Percentiles rank a stretch among this genome's conserved stretches.
phyloP scores from a whole-genome alignment of 495 filamentous ascomycete genomes.

The Alectoria sarmentosa region DNA sequence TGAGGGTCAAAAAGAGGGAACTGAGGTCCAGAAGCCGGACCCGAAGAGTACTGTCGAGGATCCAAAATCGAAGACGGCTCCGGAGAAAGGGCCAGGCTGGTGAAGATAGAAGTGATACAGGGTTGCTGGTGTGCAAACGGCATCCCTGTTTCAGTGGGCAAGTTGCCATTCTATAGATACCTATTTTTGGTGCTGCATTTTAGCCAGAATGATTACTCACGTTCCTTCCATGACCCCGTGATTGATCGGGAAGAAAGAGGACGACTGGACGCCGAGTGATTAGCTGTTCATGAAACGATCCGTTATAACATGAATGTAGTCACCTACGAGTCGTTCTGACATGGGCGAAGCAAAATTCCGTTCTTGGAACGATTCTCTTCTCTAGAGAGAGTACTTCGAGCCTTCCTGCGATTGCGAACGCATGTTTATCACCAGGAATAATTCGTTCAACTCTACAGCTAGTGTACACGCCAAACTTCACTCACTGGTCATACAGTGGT shows the following conservation, averaged over 20 bases:
- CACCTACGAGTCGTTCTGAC: no score
- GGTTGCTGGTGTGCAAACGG: not conserved
- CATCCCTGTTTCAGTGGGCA: not conserved
- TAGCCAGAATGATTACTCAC: not conserved
- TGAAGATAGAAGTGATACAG: not conserved
- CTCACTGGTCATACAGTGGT: not conserved
- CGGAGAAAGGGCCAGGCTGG: constrained; percentile 9
- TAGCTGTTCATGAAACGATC: not conserved
- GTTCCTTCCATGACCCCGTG: not conserved
- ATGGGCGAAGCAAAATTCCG: not conserved
- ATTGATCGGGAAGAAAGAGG: no score
- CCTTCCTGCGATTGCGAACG: not conserved
- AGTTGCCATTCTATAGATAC: not conserved
- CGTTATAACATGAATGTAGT: no score
- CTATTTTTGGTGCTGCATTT: not conserved
- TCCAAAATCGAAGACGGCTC: not conserved
- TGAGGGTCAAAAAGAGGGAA: not conserved
- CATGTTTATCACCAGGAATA: not conserved
- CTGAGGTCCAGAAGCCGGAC: not conserved
- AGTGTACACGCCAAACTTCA: not conserved
- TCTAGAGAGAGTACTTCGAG: not conserved
- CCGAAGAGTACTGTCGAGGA: not conserved
- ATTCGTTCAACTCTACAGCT: not conserved
- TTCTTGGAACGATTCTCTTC: not conserved
- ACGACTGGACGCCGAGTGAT: no score